Conservation (phyloP, 768 basidiomycete genomes). For the Tricholoma flavovirens region DNA sequence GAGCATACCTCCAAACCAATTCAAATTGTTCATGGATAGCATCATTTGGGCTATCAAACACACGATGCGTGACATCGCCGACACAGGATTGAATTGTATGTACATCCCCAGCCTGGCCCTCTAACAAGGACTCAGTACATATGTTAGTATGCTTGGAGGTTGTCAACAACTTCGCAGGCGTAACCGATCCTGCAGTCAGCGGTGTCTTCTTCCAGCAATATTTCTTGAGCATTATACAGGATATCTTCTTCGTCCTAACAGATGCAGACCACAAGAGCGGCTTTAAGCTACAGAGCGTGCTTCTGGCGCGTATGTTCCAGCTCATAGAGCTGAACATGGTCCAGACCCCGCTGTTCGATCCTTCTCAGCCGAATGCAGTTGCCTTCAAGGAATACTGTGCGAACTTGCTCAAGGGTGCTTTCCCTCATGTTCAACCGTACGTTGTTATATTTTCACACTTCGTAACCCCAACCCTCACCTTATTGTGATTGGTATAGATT, state of each 20-base stretch:
- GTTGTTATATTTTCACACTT: slow-evolving; percentile 22
- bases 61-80: slow-evolving; percentile 97
- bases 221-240: slow-evolving; percentile 87
- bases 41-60: slow-evolving; percentile 99
- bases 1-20: slow-evolving; percentile 79
- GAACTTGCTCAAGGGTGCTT: slow-evolving; percentile 80
- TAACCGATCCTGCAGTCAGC: slow-evolving; percentile 63
- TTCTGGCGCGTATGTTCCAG: slow-evolving; percentile 92
- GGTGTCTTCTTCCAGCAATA: slow-evolving; percentile 97
- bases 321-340: slow-evolving; percentile 80
- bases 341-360: slow-evolving; percentile 80
- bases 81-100: slow-evolving; percentile 76
- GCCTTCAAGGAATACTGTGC: slow-evolving; percentile 85
- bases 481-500: slow-evolving; percentile 34
- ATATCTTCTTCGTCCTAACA: slow-evolving; percentile 95
- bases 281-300: slow-evolving; percentile 89
- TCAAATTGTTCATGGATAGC: slow-evolving; percentile 97
- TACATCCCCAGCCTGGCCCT: slow-evolving; percentile 6
- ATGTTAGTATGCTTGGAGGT: slow-evolving; percentile 82
- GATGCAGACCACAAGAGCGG: slow-evolving; percentile 99
- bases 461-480: neutral
- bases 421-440: slow-evolving; percentile 87
- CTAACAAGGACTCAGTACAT: slow-evolving; percentile 3
- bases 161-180: slow-evolving; percentile 85
- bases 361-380: slow-evolving; percentile 64